Conservation (phyloP, 352 stramenopile genomes). For the Phytophthora pini region DNA sequence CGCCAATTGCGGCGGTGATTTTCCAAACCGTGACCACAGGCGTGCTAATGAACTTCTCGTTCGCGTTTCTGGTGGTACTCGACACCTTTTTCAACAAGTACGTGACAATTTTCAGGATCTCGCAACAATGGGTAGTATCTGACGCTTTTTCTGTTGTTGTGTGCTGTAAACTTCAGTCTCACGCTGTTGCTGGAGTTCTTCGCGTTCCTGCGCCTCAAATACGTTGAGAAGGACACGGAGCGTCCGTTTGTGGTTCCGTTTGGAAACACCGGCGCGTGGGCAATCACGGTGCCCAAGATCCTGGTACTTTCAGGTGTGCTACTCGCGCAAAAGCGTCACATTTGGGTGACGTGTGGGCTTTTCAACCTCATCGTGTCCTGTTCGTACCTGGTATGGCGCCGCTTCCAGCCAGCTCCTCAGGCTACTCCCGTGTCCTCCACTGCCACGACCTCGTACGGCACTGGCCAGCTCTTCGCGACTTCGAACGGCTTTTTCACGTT, state of each 20-base stretch:
- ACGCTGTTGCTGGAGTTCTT: conserved; percentile 87
- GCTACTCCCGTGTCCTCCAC: background rate
- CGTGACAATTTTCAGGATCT: conserved; percentile 11
- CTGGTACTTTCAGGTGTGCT: conserved; percentile 77
- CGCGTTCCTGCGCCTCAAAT: conserved; percentile 85
- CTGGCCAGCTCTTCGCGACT: conserved; percentile 28
- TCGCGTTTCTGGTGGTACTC: conserved; percentile 81
- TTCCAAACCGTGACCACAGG: conserved; percentile 80
- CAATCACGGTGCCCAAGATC: conserved; percentile 85
- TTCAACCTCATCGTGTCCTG: conserved; percentile 72
- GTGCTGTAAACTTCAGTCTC: conserved; percentile 38
- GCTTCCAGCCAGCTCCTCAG: conserved; percentile 45
- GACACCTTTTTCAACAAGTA: conserved; percentile 92
- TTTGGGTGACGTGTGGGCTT: conserved; percentile 77
- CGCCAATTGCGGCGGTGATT: conserved; percentile 76
- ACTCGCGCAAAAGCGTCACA: conserved; percentile 62
- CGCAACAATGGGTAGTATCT: background rate
- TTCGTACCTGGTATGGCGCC: conserved; percentile 71
- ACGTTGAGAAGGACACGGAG: conserved; percentile 76
- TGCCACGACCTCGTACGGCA: conserved; percentile 41
- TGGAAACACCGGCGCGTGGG: conserved; percentile 71
- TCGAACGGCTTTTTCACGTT: conserved; percentile 27
- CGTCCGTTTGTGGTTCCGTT: conserved; percentile 81
- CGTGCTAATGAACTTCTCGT: conserved; percentile 88
- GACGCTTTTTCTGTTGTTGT: background rate